phyloP scores from a whole-genome alignment of 768 basidiomycete species.

The Thelephora aurantiotincta region DNA sequence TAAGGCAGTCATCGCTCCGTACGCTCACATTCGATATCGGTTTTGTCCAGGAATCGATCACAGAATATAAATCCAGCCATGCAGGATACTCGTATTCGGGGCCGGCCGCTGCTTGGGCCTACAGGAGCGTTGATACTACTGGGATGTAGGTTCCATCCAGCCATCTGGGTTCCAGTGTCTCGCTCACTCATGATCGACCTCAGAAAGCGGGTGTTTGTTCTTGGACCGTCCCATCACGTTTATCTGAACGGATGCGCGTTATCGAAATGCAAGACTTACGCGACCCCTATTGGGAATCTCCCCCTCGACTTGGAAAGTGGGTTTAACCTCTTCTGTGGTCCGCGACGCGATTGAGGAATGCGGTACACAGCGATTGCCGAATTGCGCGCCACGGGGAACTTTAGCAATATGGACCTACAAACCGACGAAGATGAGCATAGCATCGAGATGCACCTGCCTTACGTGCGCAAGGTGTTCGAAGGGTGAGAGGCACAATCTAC shows the following conservation, averaged over 20 bases:
- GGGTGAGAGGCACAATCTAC: slow-evolving; percentile 29
- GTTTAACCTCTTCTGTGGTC: slow-evolving; percentile 14
- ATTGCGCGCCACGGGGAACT: slow-evolving; percentile 50
- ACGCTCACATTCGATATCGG: slow-evolving; percentile 18
- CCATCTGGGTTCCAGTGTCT: neutral
- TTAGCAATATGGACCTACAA: slow-evolving; percentile 45
- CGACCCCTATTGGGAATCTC: slow-evolving; percentile 75
- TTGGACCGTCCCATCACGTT: slow-evolving; percentile 92
- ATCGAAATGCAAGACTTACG: slow-evolving; percentile 62
- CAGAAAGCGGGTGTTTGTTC: slow-evolving; percentile 85
- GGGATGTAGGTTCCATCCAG: slow-evolving; percentile 46
- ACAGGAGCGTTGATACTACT: slow-evolving; percentile 70
- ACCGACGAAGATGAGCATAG: slow-evolving; percentile 94
- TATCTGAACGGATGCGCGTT: slow-evolving; percentile 82
- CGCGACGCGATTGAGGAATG: neutral
- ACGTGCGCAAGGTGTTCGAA: slow-evolving; percentile 73
- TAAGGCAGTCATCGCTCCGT: slow-evolving; percentile 95
- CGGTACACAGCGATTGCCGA: slow-evolving; percentile 45
- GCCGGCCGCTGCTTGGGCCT: slow-evolving; percentile 90
- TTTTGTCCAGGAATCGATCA: slow-evolving; percentile 1
- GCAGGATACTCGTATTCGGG: slow-evolving; percentile 96
- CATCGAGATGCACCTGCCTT: slow-evolving; percentile 96
- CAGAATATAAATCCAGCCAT: slow-evolving; percentile 40
- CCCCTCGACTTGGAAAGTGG: slow-evolving; percentile 68
- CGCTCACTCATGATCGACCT: neutral